A percentile compares a stretch with the other conserved stretches of the same genome.
Conservation (phyloP, 208 protist species). For the Leishmania arabica region DNA sequence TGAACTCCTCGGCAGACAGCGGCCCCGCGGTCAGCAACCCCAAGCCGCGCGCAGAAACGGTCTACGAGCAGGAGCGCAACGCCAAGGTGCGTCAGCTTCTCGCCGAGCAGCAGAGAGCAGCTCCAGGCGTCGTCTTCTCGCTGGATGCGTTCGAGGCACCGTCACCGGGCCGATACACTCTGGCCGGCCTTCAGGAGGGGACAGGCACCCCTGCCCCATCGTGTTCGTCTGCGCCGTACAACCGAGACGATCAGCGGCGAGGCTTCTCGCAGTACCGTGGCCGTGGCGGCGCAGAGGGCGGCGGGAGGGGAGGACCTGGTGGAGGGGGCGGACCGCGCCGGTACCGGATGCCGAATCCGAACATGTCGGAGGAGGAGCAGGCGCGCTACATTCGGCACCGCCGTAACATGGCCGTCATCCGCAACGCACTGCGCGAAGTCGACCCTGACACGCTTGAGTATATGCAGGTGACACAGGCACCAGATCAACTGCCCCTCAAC, state of each 20-base stretch:
- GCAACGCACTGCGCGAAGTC: slow-evolving; percentile 80
- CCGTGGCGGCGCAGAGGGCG: neutral
- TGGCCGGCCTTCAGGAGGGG: neutral
- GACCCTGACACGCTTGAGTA: slow-evolving; percentile 63
- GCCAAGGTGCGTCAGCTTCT: slow-evolving; percentile 44
- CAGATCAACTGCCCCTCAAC: slow-evolving; percentile 4
- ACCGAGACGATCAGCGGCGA: neutral
- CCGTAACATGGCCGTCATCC: slow-evolving; percentile 51
- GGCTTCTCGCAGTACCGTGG: neutral
- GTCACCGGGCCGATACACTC: neutral
- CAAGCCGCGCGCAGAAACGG: slow-evolving; percentile 34
- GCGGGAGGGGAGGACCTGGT: neutral
- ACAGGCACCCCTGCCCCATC: neutral
- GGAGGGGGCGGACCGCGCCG: slow-evolving; percentile 9
- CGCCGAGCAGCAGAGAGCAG: slow-evolving; percentile 12
- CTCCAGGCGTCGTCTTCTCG: slow-evolving; percentile 10
- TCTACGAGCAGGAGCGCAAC: slow-evolving; percentile 72
- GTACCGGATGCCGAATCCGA: slow-evolving; percentile 23
- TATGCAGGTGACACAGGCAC: slow-evolving; percentile 50
- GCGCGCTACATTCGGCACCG: slow-evolving; percentile 32
- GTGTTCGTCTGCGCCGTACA: neutral
- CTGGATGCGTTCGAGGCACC: slow-evolving; percentile 9
- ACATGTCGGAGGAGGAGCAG: slow-evolving; percentile 31
- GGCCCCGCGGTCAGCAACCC: neutral
- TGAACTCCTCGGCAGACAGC: neutral